phyloP scores from a whole-genome alignment of 495 filamentous ascomycete genomes.

The Penicillium antarcticum region DNA sequence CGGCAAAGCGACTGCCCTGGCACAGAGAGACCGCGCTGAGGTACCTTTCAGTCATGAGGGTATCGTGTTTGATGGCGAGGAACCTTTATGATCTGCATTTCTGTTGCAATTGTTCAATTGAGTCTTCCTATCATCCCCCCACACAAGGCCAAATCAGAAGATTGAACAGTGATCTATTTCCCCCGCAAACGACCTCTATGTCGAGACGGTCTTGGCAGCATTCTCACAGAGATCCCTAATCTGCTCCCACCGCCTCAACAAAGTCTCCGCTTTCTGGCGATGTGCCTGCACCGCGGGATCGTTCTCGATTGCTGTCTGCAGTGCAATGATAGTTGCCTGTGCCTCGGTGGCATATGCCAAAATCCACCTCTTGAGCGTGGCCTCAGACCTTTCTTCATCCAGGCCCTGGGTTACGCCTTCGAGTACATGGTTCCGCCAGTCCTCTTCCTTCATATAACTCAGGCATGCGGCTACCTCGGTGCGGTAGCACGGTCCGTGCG shows the following conservation, averaged over 20 bases:
- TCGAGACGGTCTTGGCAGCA: slow-evolving; percentile 24
- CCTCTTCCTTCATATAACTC: slow-evolving; percentile 40
- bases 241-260: slow-evolving; percentile 51
- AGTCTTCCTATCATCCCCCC: neutral
- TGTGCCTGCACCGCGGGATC: slow-evolving; percentile 18
- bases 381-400: slow-evolving; percentile 29
- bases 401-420: slow-evolving; percentile 35
- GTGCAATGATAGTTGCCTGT: slow-evolving; percentile 29
- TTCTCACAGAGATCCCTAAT: slow-evolving; percentile 40
- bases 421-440: slow-evolving; percentile 46
- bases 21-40: slow-evolving; percentile 22
- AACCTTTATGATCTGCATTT: neutral
- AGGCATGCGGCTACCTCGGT: slow-evolving; percentile 67
- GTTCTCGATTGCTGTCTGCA: slow-evolving; percentile 26
- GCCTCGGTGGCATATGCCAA: slow-evolving; percentile 34
- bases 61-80: slow-evolving; percentile 8
- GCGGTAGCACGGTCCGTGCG: slow-evolving; percentile 61
- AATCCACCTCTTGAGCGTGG: slow-evolving; percentile 40
- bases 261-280: slow-evolving; percentile 27
- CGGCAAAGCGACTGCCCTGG: slow-evolving; percentile 19
- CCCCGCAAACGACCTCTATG: neutral
- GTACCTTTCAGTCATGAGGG: slow-evolving; percentile 33
- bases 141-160: neutral
- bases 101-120: neutral
- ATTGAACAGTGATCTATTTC: neutral